Base-by-base conservation (phyloP, 441 rosid genomes). In the Isatis lusitanica region DNA sequence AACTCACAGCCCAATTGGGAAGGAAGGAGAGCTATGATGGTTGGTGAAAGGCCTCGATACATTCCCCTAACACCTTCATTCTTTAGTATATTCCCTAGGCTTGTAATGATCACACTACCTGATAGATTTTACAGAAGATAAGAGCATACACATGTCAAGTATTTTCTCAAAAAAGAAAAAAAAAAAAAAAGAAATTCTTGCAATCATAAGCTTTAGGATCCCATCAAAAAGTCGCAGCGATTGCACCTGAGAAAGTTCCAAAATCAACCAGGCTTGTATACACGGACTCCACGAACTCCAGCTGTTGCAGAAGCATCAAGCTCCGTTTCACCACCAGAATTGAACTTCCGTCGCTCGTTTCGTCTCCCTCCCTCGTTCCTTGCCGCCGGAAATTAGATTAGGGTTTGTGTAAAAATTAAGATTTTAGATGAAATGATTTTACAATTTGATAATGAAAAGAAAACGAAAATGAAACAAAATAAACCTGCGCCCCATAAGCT, bases 11-110 rank as follows among this genome's bases (percentile, higher is more conserved):
- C 99, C 99, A 94, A 68, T 88, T 94, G 13, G 99, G 97, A 68
- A 92, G 97, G 56, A 94, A 92, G 97, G 56, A 94, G 81, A 42
- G 98, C 99, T 68, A 92, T 36, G 66, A 94, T 80, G 15, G 99
- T 94, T 60, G 99, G 99, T 62, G 99, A 92, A 70, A 92, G 97
- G 40, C 99, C 99, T 39, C 94, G 91, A 66, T 92, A 94, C 83
- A 94, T 46, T 62, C 99, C 99, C 73, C 72, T 87, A 51, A 88
- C 50, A 44, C 99, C 98, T 76, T 92, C 97, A 39, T 80, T 84
- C 76, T 74, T 88, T 33, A 86, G 31, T 73, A 92, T 90, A 80
- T 80, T 79, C 73, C 79, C 82, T 56, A 92, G 75, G 65, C 92
- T 89, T 69, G 92, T 81, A 60, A 86, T 46, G 79, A 94, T 92